Percentiles rank a stretch among this genome's conserved stretches.
These are phyloP conservation scores for Arthrobotrys sinensis DNA, from an alignment of 2,329 filamentous ascomycete species.

Conservation along the genomic window DNA sequence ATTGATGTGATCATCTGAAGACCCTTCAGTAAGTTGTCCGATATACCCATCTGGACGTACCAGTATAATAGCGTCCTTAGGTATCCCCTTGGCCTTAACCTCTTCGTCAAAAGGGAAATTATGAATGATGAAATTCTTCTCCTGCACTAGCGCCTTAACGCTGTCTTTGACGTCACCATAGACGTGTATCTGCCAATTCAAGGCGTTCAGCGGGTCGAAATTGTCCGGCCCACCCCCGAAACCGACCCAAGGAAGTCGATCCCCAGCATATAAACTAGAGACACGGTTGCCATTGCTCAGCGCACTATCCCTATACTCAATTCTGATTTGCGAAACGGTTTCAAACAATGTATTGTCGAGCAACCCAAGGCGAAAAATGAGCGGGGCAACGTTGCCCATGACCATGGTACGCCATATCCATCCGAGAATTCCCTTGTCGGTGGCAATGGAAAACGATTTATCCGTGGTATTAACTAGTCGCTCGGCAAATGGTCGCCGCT, in stretches of 20 bases:
- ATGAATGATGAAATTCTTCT: slow-evolving; percentile 19
- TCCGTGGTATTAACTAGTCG: slow-evolving; percentile 51
- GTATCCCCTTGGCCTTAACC: slow-evolving; percentile 32
- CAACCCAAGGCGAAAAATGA: slow-evolving; percentile 40
- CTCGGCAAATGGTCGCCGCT: slow-evolving; percentile 60
- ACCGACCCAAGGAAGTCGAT: slow-evolving; percentile 47
- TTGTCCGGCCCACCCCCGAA: slow-evolving; percentile 50
- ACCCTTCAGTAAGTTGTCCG: slow-evolving; percentile 31
- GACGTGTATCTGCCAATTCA: slow-evolving; percentile 55
- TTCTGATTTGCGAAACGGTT: slow-evolving; percentile 50
- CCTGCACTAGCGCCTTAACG: slow-evolving; percentile 13
- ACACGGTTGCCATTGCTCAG: slow-evolving; percentile 38
- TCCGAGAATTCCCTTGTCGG: slow-evolving; percentile 25
- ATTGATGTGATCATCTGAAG: slow-evolving; percentile 4
- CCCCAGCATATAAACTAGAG: slow-evolving; percentile 36
- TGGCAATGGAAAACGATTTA: slow-evolving; percentile 37
- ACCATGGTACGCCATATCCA: slow-evolving; percentile 41
- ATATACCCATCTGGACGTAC: slow-evolving; percentile 52
- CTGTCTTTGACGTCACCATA: slow-evolving; percentile 30
- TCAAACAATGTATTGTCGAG: slow-evolving; percentile 50
- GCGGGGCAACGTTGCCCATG: slow-evolving; percentile 39
- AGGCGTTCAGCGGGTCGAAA: slow-evolving; percentile 25
- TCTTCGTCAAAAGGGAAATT: slow-evolving; percentile 33
- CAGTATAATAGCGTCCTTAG: slow-evolving; percentile 27
- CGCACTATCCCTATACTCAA: slow-evolving; percentile 38